A percentile compares a stretch with the other conserved stretches of the same genome.
phyloP scores from a whole-genome alignment of 768 basidiomycete species.

The Gymnopilus dilepis region DNA sequence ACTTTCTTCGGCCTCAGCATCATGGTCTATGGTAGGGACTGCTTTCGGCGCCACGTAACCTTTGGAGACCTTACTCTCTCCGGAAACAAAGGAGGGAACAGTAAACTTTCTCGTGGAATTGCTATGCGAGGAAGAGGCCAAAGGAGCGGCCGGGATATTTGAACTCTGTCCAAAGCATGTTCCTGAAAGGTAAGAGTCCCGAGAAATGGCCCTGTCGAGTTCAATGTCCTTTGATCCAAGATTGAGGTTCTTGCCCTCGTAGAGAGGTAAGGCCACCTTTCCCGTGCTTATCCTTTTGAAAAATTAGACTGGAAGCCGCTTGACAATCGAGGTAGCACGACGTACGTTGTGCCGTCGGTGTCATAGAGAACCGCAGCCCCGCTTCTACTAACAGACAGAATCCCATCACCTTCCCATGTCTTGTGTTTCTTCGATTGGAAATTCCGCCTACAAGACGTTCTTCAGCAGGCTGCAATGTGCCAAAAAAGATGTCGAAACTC shows the following conservation, averaged over 20 bases:
- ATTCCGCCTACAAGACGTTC: constrained; percentile 51
- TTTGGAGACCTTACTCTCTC: not conserved
- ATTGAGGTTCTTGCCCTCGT: constrained; percentile 40
- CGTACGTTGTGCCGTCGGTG: constrained; percentile 69
- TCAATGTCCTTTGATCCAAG: constrained; percentile 67
- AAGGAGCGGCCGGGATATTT: not conserved
- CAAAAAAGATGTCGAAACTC: constrained; percentile 10
- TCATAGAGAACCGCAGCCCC: constrained; percentile 59
- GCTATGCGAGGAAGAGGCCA: not conserved
- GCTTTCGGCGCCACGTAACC: not conserved
- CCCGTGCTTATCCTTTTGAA: constrained; percentile 54
- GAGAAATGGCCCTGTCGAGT: constrained; percentile 62
- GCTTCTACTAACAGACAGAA: constrained; percentile 55
- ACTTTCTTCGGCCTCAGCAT: not conserved
- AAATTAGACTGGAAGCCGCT: not conserved
- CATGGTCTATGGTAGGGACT: not conserved
- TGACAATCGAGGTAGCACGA: constrained; percentile 7
- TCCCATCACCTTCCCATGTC: constrained; percentile 86
- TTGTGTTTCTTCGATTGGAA: constrained; percentile 84
- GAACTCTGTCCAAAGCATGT: constrained; percentile 54
- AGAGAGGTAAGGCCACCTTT: constrained; percentile 47
- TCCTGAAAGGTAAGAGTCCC: constrained; percentile 65
- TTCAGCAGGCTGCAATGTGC: not conserved
- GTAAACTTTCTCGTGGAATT: constrained; percentile 32
- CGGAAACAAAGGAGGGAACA: constrained; percentile 21